These are phyloP conservation scores for Posidonia oceanica DNA, from an alignment of 116 monocot genomes.

Conservation along the genomic window DNA sequence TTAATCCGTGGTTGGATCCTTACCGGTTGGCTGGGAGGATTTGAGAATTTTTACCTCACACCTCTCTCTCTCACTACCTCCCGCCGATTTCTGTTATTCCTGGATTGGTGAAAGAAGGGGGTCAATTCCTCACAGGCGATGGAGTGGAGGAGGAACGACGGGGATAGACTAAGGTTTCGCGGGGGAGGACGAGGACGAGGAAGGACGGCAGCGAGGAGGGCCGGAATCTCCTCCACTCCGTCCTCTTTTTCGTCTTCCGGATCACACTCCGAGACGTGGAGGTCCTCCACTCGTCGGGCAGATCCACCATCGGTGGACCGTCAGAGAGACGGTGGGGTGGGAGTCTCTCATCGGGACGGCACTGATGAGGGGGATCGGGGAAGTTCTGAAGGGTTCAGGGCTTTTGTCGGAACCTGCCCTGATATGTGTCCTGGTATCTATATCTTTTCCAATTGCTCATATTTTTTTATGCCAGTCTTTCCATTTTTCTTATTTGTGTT, in stretches of 20 bases:
- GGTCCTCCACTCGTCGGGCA: background rate
- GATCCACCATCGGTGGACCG: background rate
- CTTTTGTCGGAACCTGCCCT: slow-evolving; percentile 26
- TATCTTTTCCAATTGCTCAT: background rate
- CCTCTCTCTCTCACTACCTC: too few species aligned
- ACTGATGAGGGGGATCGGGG: background rate
- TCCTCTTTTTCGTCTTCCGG: slow-evolving; percentile 2
- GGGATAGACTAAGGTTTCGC: background rate
- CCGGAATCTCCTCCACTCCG: background rate
- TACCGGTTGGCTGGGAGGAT: too few species aligned
- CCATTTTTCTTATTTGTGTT: too few species aligned
- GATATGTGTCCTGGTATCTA: slow-evolving; percentile 52
- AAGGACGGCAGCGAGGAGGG: background rate
- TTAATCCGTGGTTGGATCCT: too few species aligned
- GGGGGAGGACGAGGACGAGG: background rate
- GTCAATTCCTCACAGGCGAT: too few species aligned
- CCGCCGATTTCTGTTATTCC: too few species aligned
- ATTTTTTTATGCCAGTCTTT: background rate
- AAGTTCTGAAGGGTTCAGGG: background rate
- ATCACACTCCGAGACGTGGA: background rate
- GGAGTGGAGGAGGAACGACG: background rate
- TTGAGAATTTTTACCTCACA: too few species aligned
- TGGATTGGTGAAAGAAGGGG: too few species aligned
- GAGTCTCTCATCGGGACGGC: background rate
- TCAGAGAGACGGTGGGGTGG: too few species aligned